Percentiles rank a stretch among this genome's conserved stretches.
Conservation (phyloP, 73 alveolate genomes). For the Paraurostyla sp. region DNA sequence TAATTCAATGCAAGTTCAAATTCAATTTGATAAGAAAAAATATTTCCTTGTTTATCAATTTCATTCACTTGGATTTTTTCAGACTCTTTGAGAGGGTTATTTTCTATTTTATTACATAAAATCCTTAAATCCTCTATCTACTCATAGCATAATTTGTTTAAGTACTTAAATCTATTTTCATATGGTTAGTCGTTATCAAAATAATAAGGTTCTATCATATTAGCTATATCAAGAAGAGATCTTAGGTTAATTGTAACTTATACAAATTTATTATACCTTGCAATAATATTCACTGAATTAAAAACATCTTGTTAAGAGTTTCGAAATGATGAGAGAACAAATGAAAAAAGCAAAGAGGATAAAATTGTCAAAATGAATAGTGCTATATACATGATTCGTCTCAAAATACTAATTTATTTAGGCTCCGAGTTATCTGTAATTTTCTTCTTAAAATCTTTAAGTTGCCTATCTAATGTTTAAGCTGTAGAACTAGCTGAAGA, state of each 20-base stretch:
- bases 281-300: neutral
- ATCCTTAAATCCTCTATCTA: constrained; percentile 5
- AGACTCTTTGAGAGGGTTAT: neutral
- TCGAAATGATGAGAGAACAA: neutral
- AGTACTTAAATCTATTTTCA: neutral
- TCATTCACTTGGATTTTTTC: no score
- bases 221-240: constrained; percentile 27
- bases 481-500: constrained; percentile 34
- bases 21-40: no score
- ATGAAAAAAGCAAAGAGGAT: neutral
- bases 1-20: no score
- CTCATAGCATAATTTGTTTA: neutral
- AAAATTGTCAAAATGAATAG: neutral
- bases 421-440: constrained; percentile 52
- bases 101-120: neutral
- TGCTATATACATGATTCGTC: neutral
- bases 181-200: neutral
- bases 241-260: constrained; percentile 1
- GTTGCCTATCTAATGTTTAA: constrained; percentile 10
- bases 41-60: no score
- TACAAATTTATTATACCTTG: neutral
- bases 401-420: neutral
- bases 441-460: constrained; percentile 25
- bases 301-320: neutral
- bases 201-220: neutral